Evolutionary conservation across 352 stramenopile genomes (phyloP), one percentile per base, ranked within the genome.

Genomic region (Pythium dissimile): DNA sequence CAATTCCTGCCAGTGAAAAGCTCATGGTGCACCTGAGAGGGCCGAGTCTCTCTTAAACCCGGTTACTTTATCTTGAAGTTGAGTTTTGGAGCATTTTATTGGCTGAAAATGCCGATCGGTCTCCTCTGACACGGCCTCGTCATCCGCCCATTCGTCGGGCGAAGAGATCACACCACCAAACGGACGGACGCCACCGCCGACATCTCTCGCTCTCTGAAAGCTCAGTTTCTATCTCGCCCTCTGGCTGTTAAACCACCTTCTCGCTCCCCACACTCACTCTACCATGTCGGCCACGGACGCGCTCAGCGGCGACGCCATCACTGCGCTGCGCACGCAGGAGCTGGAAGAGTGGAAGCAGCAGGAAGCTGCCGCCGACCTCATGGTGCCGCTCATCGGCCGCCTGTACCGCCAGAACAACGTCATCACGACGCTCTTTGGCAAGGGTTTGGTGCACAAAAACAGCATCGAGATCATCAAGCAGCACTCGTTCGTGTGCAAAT

Each of bases 401-500:
- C 79, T 94, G 54, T 94, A 94, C 66, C 84, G 84, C 41, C 76
- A 88, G 60, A 73, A 76, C 64, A 94, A 92, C 65, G 78, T 90
- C 26, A 81, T 94, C 65, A 84, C 68, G 59, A 84, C 88, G 58
- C 71, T 92, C 44, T 94, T 92, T 54, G 80, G 76, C 76, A 92
- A 92, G 56, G 80, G 80, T 1, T 76, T 90, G 55, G 81, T 92
- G 37, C 84, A 92, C 73, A 89, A 92, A 63, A 90, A 89, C 72
- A 86, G 75, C 62, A 86, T 92, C 44, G 84, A 94, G 27, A 66
- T 92, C 67, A 89, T 92, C 54, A 86, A 87, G 64, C 67, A 83
- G 45, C 84, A 94, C 71, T 80, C 75, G 54, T 94, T 80, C 48
- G 84, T 91, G 18, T 90, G 80, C 72, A 89, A 92, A 71, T 90